These are phyloP conservation scores for Yamadazyma insecticola DNA, from an alignment of 805 yeast genomes.

Conservation along the genomic window DNA sequence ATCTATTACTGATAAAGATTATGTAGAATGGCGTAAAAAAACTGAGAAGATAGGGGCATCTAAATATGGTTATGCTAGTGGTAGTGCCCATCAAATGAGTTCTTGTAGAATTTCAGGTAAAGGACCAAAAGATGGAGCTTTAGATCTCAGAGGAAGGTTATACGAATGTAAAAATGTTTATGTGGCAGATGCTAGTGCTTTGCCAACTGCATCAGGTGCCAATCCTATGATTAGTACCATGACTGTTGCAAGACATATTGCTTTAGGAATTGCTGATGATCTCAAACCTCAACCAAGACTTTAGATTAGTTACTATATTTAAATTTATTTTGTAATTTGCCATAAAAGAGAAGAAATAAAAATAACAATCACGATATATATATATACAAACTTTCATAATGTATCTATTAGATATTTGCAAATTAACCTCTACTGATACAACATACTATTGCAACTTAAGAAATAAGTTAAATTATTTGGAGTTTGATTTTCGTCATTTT, in stretches of 20 bases:
- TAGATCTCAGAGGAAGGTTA: conserved; percentile 39
- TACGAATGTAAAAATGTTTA: conserved; percentile 45
- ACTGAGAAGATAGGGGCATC: conserved; percentile 24
- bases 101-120: conserved; percentile 48
- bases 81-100: conserved; percentile 54
- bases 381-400: no score
- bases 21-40: conserved; percentile 29
- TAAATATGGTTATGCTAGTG: conserved; percentile 28
- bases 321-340: not conserved
- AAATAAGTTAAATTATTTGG: conserved; percentile 37
- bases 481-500: conserved; percentile 23
- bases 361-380: no score
- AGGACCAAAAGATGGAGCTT: conserved; percentile 41
- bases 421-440: conserved; percentile 18
- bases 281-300: conserved; percentile 22
- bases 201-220: conserved; percentile 52
- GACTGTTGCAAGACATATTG: conserved; percentile 42
- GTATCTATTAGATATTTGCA: no score
- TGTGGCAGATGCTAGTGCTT: conserved; percentile 46
- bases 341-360: no score
- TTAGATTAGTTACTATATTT: conserved; percentile 7
- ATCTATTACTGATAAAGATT: conserved; percentile 39
- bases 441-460: conserved; percentile 43
- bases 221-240: conserved; percentile 50
- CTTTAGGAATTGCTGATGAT: conserved; percentile 33